A percentile compares a stretch with the other conserved stretches of the same genome.
Conservation (phyloP, 345 rosid genomes). For the Ceriops decandra region DNA sequence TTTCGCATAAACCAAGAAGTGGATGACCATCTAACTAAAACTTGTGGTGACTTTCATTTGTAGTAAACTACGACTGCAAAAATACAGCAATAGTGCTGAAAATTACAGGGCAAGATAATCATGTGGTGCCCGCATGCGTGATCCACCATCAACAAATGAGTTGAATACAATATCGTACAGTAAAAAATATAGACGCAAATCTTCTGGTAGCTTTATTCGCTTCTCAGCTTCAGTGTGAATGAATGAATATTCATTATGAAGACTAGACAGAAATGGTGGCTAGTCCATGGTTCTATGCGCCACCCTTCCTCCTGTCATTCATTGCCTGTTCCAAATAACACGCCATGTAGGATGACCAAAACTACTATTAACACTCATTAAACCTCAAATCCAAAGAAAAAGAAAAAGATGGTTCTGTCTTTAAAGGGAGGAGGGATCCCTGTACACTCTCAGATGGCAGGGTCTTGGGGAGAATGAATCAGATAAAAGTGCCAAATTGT, state of each 20-base stretch:
- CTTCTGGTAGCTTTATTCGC: conserved; percentile 21
- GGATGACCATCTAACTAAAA: not conserved
- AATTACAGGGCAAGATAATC: not conserved
- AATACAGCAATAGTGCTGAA: not conserved
- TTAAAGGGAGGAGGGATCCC: too few species aligned
- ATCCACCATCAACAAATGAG: conserved; percentile 1
- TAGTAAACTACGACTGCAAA: too few species aligned
- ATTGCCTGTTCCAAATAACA: conserved; percentile 48
- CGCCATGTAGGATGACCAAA: not conserved
- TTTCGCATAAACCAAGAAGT: not conserved
- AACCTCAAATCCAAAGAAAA: not conserved
- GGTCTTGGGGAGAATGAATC: too few species aligned
- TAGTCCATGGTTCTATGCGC: conserved; percentile 31
- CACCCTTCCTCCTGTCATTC: conserved; percentile 69
- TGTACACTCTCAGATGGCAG: too few species aligned
- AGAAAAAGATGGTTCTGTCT: not conserved
- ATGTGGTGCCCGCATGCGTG: conserved; percentile 3
- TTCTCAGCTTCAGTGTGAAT: conserved; percentile 17
- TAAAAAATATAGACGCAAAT: not conserved
- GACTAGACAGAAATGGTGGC: not conserved
- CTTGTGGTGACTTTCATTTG: not conserved
- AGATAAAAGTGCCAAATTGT: too few species aligned
- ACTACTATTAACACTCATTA: not conserved
- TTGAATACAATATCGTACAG: not conserved
- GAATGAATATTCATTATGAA: conserved; percentile 16